Evolutionary conservation across 2,329 filamentous ascomycete genomes (phyloP).

Genomic region (Penicillium sp.): DNA sequence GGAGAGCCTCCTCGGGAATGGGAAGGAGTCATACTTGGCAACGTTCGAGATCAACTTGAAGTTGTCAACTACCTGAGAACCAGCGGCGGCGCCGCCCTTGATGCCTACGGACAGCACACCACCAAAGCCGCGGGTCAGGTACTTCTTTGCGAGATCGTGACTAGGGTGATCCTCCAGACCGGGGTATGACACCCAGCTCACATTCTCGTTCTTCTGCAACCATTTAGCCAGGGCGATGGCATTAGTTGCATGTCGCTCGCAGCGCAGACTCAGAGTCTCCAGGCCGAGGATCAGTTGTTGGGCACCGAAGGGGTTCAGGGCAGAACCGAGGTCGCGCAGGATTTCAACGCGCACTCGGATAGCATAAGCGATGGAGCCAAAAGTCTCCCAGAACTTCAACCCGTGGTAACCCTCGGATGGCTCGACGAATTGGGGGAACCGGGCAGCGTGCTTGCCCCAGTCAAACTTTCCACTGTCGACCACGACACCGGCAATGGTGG

Average conservation of each 20-base stretch:
- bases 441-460: constrained; percentile 73
- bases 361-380: constrained; percentile 74
- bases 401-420: constrained; percentile 81
- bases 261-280: constrained; percentile 80
- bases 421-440: constrained; percentile 89
- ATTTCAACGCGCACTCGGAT: constrained; percentile 83
- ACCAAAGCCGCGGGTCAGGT: constrained; percentile 73
- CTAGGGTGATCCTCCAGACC: constrained; percentile 73
- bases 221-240: constrained; percentile 69
- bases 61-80: constrained; percentile 79
- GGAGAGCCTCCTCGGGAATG: not conserved
- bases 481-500: constrained; percentile 77
- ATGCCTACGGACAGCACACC: constrained; percentile 90
- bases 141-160: constrained; percentile 75
- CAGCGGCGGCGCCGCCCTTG: constrained; percentile 75
- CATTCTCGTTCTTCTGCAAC: constrained; percentile 72
- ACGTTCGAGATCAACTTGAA: constrained; percentile 94
- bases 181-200: constrained; percentile 89
- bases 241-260: constrained; percentile 79
- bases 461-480: constrained; percentile 87
- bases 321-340: constrained; percentile 72
- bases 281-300: constrained; percentile 83
- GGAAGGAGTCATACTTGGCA: constrained; percentile 58
- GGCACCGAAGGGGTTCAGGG: constrained; percentile 80
- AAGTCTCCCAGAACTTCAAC: constrained; percentile 88